Evolutionary conservation across 805 yeast genomes (phyloP).

Genomic region (Spencermartinsiella europaea): DNA sequence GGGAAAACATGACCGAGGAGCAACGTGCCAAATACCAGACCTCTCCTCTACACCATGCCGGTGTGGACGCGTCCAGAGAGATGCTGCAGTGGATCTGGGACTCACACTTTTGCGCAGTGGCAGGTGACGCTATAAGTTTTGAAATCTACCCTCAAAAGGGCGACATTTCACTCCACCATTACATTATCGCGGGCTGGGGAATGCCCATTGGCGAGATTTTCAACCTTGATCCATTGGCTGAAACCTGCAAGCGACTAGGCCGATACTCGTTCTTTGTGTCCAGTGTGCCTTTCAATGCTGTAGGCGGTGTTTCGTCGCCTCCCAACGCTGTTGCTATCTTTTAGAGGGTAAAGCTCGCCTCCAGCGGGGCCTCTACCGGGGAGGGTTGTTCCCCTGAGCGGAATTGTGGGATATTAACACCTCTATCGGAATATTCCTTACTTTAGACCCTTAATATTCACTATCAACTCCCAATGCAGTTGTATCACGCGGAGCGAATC

Average conservation of each 20-base stretch:
- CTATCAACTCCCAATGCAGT: too few species aligned
- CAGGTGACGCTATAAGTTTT: slow-evolving; percentile 27
- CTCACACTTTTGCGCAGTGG: slow-evolving; percentile 29
- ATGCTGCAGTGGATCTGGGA: slow-evolving; percentile 27
- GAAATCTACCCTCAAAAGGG: slow-evolving; percentile 25
- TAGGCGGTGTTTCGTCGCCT: slow-evolving; percentile 34
- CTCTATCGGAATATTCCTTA: too few species aligned
- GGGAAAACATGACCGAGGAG: slow-evolving; percentile 18
- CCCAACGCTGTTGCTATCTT: slow-evolving; percentile 44
- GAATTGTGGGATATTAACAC: too few species aligned
- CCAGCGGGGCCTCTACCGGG: too few species aligned
- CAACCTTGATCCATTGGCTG: slow-evolving; percentile 30
- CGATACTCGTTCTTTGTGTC: slow-evolving; percentile 32
- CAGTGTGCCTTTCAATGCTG: slow-evolving; percentile 32
- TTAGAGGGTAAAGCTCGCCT: too few species aligned
- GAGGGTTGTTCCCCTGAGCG: too few species aligned
- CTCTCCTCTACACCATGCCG: slow-evolving; percentile 19
- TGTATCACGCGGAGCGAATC: too few species aligned
- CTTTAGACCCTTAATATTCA: too few species aligned
- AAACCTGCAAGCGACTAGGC: slow-evolving; percentile 23
- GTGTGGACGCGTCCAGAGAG: slow-evolving; percentile 28
- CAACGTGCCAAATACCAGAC: slow-evolving; percentile 10
- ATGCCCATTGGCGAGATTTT: slow-evolving; percentile 34
- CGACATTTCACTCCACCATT: slow-evolving; percentile 11
- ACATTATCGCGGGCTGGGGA: slow-evolving; percentile 33